These are phyloP conservation scores for Fusarium tuaranense DNA, from an alignment of 2,329 filamentous ascomycete genomes.

Conservation along the genomic window DNA sequence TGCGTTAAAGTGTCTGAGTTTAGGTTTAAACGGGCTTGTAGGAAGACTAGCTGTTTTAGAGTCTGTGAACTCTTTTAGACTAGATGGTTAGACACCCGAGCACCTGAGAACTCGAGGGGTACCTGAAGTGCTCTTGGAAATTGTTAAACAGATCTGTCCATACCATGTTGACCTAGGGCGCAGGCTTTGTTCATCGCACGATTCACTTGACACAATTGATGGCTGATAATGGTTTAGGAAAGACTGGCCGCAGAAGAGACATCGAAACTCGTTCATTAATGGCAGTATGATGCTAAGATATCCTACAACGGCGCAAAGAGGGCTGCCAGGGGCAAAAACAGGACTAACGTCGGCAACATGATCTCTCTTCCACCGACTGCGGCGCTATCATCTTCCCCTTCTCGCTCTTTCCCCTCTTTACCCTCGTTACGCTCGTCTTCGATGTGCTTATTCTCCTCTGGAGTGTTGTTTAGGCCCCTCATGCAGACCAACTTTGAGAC, in stretches of 20 bases:
- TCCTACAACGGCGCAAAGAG: neutral
- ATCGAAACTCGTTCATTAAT: neutral
- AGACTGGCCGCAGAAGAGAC: no score
- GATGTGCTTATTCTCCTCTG: neutral
- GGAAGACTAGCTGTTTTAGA: neutral
- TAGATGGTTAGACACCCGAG: neutral
- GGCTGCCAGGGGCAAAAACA: neutral
- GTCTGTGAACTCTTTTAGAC: neutral
- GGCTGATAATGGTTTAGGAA: rapidly evolving
- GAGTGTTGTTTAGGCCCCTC: neutral
- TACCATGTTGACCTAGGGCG: neutral
- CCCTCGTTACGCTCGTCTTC: neutral
- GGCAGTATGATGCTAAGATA: neutral
- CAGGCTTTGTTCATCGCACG: neutral
- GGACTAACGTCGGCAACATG: neutral
- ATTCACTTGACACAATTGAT: neutral
- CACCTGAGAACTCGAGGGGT: neutral
- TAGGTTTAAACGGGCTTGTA: neutral
- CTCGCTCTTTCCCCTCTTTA: neutral
- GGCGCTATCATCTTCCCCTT: neutral
- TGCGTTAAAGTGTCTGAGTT: neutral
- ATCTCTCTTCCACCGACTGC: neutral
- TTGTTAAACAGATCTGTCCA: neutral
- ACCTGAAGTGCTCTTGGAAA: neutral
- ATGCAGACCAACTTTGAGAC: neutral